Base-by-base conservation (phyloP, 495 filamentous ascomycete species). In the Thozetella sp. region DNA sequence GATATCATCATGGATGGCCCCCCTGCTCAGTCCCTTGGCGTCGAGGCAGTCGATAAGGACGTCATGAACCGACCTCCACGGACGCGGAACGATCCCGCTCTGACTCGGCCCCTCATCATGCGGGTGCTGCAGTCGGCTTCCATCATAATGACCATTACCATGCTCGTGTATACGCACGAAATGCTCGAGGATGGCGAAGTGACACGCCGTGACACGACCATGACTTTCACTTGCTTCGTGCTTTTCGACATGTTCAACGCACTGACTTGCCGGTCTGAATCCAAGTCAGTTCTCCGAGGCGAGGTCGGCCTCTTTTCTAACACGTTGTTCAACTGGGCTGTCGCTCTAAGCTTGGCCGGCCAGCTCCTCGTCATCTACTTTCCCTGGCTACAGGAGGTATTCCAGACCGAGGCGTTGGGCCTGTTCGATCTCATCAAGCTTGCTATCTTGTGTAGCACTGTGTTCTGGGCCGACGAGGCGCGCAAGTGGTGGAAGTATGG, bases 1-100 rank as follows among this genome's bases (percentile, higher is more conserved):
- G 94, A 99, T 69, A 98, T 99, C 67, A 92, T 99, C 61, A 99
- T 99, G 95, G 95, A 99, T 72, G 95, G 95, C 43, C 95, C 95
- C 2, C 95, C 95, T 0, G 95, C 95, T 3, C 95, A 99, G 76
- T 99, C 95, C 43, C 87, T 99, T 12, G 95, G 95, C 37, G 95
- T 98, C 37, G 95, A 99, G 67, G 91, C 90, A 25, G 95, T 99
- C 24, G 94, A 97, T 70, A 94, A 93, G 11, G 87, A 92, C 53
- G 90, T 99, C 58, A 97, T 99, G 93, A 88, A 82, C 58, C 88
- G 91, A 9, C 96, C 95, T 6, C 95, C 95, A 3, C 92, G 95
- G 22, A 85, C 90, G 50, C 86, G 89, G 60, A 84, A 85, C 60
- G 95, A 94, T 40, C 88, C 92, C 3, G 95, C 97, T 13, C 85